These are phyloP conservation scores for Aspergillus piperis DNA, from an alignment of 2,329 filamentous ascomycete species.

Conservation along the genomic window DNA sequence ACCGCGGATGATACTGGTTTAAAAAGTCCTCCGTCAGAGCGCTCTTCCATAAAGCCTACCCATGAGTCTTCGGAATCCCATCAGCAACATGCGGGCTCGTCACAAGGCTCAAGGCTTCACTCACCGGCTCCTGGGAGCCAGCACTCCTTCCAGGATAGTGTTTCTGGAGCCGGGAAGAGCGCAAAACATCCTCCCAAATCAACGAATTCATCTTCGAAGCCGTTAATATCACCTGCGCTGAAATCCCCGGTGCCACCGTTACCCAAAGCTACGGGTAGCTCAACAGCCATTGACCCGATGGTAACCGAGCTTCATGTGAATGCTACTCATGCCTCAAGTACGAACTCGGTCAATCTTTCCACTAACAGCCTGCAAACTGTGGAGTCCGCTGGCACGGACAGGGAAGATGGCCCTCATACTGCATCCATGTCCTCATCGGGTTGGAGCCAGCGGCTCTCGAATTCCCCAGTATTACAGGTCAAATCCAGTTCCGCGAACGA, in stretches of 20 bases:
- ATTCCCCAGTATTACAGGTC: slow-evolving; percentile 38
- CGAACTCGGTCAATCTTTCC: slow-evolving; percentile 34
- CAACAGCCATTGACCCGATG: slow-evolving; percentile 45
- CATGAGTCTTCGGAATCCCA: slow-evolving; percentile 30
- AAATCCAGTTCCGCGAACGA: slow-evolving; percentile 35
- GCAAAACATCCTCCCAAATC: slow-evolving; percentile 46
- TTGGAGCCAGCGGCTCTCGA: slow-evolving; percentile 29
- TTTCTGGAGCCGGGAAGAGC: slow-evolving; percentile 30
- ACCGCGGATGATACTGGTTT: slow-evolving; percentile 26
- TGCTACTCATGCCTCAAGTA: slow-evolving; percentile 33
- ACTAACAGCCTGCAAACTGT: slow-evolving; percentile 32
- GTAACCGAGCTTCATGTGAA: slow-evolving; percentile 50
- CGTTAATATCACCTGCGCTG: slow-evolving; percentile 36
- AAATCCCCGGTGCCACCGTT: slow-evolving; percentile 43
- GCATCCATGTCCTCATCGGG: slow-evolving; percentile 35
- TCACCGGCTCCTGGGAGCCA: slow-evolving; percentile 38
- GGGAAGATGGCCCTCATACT: slow-evolving; percentile 32
- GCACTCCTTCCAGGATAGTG: slow-evolving; percentile 32
- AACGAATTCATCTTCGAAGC: slow-evolving; percentile 45
- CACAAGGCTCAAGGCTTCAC: slow-evolving; percentile 40
- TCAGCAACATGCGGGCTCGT: slow-evolving; percentile 32
- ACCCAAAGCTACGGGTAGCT: slow-evolving; percentile 35
- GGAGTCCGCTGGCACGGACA: slow-evolving; percentile 32
- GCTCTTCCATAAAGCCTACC: slow-evolving; percentile 27
- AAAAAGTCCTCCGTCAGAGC: slow-evolving; percentile 32